Evolutionary conservation across 257 asterid species (phyloP), one percentile per base, ranked within the genome.

Genomic region (Jacaranda mimosifolia): DNA sequence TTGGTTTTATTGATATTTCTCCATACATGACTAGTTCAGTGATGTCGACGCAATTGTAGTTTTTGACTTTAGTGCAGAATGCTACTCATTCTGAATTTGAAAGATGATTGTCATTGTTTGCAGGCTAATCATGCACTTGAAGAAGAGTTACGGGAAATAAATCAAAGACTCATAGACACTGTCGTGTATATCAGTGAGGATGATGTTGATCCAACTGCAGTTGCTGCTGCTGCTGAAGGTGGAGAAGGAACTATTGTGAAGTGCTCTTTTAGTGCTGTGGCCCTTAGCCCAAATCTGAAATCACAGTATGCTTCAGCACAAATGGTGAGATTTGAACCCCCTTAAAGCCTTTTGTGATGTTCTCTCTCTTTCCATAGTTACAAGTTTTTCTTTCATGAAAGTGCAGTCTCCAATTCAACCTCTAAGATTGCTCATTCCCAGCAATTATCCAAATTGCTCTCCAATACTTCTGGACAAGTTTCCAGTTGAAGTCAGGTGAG

Each of bases 401-500:
- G 9, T 82, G 86, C 92, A 94, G 98, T 90, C 96, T n/a, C 98
- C 97, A 42, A 92, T 94, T 80, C 98, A 94, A 77, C 97, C 98
- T 59, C 87, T 94, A 73, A 80, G 97, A 73, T 83, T 94, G 85
- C 97, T 92, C 39, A 78, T 94, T 74, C 98, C 98, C 42, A 83
- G 77, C 43, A 87, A 88, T 82, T 94, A 94, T 84, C 97, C 98
- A 46, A 88, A 85, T 77, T 89, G 93, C 86, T 94, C 97, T 67
- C 98, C 97, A 0, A 59, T 94, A 84, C 91, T 94, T 73, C 77
- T 94, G 87, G 98, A 94, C 86, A 90, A 88, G 86, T 94, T 89
- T 78, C 98, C 98, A n/a, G 92, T 86, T 82, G 97, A 91, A 86
- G 88, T 89, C 85, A 93, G 98, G 98, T 91, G 70, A 81, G 87